Conservation (phyloP, 805 yeast species). For the Cyberlindnera galapagoensis region DNA sequence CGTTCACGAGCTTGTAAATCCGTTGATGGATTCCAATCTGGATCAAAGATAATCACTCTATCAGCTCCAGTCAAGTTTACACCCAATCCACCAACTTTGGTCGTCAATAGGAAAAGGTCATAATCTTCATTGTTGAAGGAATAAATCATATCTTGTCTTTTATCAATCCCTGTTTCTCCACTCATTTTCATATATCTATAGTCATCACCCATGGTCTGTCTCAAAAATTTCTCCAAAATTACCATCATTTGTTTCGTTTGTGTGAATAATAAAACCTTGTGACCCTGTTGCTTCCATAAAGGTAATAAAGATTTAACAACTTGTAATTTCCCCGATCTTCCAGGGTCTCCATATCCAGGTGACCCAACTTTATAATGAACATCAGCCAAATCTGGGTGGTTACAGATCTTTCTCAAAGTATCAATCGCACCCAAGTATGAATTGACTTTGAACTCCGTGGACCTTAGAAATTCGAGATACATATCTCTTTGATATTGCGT, state of each 20-base stretch:
- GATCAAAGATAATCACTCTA: conserved; percentile 88
- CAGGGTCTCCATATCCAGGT: conserved; percentile 46
- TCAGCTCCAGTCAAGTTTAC: conserved; percentile 93
- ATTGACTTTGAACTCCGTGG: conserved; percentile 72
- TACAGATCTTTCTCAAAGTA: conserved; percentile 83
- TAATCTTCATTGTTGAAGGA: conserved; percentile 57
- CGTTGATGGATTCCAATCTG: conserved; percentile 98
- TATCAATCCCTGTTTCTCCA: conserved; percentile 79
- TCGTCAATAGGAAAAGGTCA: conserved; percentile 75
- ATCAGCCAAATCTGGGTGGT: conserved; percentile 84
- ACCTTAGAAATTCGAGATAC: conserved; percentile 67
- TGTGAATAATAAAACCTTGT: conserved; percentile 78
- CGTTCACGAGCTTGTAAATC: conserved; percentile 95
- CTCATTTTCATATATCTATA: conserved; percentile 80
- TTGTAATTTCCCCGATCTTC: conserved; percentile 82
- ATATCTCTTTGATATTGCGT: conserved; percentile 70
- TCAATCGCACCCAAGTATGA: conserved; percentile 88
- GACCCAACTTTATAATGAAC: conserved; percentile 28
- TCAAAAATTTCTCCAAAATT: conserved; percentile 67
- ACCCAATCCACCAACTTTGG: conserved; percentile 95
- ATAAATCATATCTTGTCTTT: conserved; percentile 77
- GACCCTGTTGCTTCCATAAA: conserved; percentile 72
- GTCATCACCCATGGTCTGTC: conserved; percentile 27
- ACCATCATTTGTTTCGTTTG: conserved; percentile 94
- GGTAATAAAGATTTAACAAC: conserved; percentile 71